These are phyloP conservation scores for Metrosideros polymorpha DNA, from an alignment of 441 rosid species.

Conservation along the genomic window DNA sequence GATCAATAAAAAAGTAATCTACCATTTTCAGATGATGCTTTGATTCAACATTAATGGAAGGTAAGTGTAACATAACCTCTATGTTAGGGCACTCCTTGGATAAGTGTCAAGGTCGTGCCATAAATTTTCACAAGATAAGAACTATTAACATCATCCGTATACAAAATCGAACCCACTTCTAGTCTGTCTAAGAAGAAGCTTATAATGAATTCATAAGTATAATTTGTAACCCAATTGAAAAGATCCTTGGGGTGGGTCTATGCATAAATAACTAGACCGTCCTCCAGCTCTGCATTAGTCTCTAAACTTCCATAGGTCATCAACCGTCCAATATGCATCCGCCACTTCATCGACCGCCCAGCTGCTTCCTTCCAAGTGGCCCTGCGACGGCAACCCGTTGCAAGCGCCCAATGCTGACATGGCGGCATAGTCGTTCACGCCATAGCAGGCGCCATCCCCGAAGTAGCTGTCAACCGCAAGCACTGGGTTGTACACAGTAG, in stretches of 20 bases:
- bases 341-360: conserved; percentile 17
- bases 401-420: conserved; percentile 9
- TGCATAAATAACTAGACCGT: background rate
- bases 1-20: background rate
- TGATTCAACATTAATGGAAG: no score
- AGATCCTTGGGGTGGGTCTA: background rate
- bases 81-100: background rate
- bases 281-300: conserved; percentile 15
- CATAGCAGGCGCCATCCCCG: conserved; percentile 18
- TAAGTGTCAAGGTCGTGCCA: background rate
- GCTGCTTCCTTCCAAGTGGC: conserved; percentile 17
- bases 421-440: conserved; percentile 20
- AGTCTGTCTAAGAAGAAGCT: background rate
- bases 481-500: background rate
- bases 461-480: background rate
- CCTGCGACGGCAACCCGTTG: background rate
- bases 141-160: background rate
- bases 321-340: conserved; percentile 42
- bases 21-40: no score
- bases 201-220: background rate
- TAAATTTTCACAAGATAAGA: background rate
- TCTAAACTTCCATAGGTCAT: conserved; percentile 54
- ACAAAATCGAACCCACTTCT: background rate
- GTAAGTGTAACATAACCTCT: background rate
- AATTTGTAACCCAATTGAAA: background rate